Evolutionary conservation across 2,329 filamentous ascomycete genomes (phyloP), one percentile per base, ranked within the genome.

Genomic region (Ambrosiella xylebori): DNA sequence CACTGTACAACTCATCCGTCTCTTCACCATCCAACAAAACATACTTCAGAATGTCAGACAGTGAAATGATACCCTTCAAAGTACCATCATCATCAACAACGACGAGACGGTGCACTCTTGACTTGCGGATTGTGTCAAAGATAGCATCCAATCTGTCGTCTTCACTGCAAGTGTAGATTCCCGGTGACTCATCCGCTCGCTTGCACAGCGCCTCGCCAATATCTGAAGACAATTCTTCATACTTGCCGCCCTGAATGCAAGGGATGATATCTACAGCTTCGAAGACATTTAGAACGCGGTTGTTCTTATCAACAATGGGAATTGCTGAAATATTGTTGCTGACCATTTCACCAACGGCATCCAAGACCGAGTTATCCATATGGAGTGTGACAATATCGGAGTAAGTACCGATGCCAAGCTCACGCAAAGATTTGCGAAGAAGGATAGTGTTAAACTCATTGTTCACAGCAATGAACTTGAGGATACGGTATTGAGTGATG

Each of bases 401-500:
- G 69, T 95, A 97, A 1, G 88, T 91, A 56, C 93, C 94, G 7
- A 98, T 76, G 35, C 82, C 81, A 58, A 97, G 79, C 62, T 96
- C 89, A 61, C 81, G 80, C 59, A 98, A 76, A 8, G 88, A 84
- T 72, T 95, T 96, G 67, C 88, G 87, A 61, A 98, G 73, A 67
- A 89, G 80, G 65, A 94, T 85, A 3, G 91, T 96, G 67, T 95
- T 86, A 64, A 84, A 82, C 65, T 84, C 80, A 64, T 80, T 81
- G 70, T 98, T 98, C 70, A 98, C 91, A 9, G 93, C 90, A 62
- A 98, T 94, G 69, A 98, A 98, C 69, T 98, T 98, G 63, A 98
- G 80, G 64, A 98, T 97, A 60, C 94, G 86, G 71, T 98, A 98
- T 70, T 98, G 93, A 0, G 93, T 98, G 60, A 98, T 86, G 61